Base-by-base conservation (phyloP, 441 rosid genomes). In the Pelargonium exstipulatum region DNA sequence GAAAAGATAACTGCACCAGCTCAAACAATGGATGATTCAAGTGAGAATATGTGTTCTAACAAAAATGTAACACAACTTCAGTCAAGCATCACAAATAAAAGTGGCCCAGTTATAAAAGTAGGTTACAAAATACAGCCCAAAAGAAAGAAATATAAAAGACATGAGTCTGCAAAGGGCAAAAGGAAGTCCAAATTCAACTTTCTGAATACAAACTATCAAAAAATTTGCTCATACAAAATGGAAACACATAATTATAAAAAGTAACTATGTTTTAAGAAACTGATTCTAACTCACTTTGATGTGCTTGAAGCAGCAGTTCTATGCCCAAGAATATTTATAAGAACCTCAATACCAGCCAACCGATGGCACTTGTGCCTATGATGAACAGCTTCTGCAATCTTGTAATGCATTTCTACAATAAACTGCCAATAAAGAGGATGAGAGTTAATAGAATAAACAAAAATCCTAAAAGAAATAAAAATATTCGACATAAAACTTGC, bases 281-380 rank as follows among this genome's bases (percentile, higher is more conserved):
- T 22, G 67, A 70, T 68, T 53, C 43, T 37, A 65, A 77, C 90
- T 85, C 77, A 95, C 99, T 83, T 89, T 77, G 77, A 84, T 78
- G 97, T 89, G 81, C 99, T 89, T 72, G 90, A 77, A 83, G 86
- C 79, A 48, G 89, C 89, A 83, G 88, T 88, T 81, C 98, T 85
- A 70, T 79, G 86, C 71, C 91, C 93, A 78, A 92, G 90, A 77
- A 90, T 79, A 75, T 74, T 78, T 67, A 90, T 79, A 76, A 95
- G 98, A 82, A 87, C 97, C 85, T 92, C 95, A 64, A 92, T 73
- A 64, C 86, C 88, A 62, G 94, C 96, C 84, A 95, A 77, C 77
- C 81, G 86, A 82, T 85, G 90, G 77, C 93, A 83, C 69, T 80
- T 85, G 76, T 90, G 99, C 82, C 99, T 83, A 71, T 84, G 87